Evolutionary conservation across 73 alveolate genomes (phyloP), one percentile per base, ranked within the genome.

Genomic region (Paramecium biaurelia): DNA sequence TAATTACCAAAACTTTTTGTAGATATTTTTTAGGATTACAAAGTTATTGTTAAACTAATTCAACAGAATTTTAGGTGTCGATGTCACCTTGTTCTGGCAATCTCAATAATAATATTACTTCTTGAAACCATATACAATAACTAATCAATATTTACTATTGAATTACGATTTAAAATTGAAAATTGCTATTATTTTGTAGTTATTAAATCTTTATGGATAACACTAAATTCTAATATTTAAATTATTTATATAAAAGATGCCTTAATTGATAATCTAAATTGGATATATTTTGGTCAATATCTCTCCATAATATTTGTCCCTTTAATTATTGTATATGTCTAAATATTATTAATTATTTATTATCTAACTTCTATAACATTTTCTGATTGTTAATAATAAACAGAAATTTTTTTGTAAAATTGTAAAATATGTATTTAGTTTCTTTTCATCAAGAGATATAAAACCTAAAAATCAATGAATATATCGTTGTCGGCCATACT

Each of bases 401-500:
- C n/a, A n/a, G n/a, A n/a, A n/a, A n/a, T 7, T 7, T 7, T 38
- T 37, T 38, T 38, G 7, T 38, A 38, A 0, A 0, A 7, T 38
- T 8, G 2, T 7, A 38, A 38, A 38, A 38, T 38, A 7, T 38
- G 5, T 38, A 5, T 10, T 38, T 38, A 8, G n/a, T 7, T 18
- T 18, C 21, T 18, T 15, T n/a, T n/a, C n/a, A n/a, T n/a, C n/a
- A n/a, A n/a, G n/a, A n/a, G n/a, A 38, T 53, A n/a, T 53, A 53
- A n/a, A 53, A 53, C 11, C 68, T 5, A 4, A 53, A 18, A 21
- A 12, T 3, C 4, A n/a, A 53, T 0, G 68, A 18, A 53, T 18
- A 63, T 63, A 63, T 63, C 84, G 99, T 97, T 97, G 96, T 98
- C 99, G 99, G 99, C 99, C 99, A 98, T 97, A 98, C 99, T 98